A percentile compares a stretch with the other conserved stretches of the same genome.
Evolutionary conservation across 2,329 filamentous ascomycete genomes (phyloP).

Genomic region (Aspergillus pseudoterreus): DNA sequence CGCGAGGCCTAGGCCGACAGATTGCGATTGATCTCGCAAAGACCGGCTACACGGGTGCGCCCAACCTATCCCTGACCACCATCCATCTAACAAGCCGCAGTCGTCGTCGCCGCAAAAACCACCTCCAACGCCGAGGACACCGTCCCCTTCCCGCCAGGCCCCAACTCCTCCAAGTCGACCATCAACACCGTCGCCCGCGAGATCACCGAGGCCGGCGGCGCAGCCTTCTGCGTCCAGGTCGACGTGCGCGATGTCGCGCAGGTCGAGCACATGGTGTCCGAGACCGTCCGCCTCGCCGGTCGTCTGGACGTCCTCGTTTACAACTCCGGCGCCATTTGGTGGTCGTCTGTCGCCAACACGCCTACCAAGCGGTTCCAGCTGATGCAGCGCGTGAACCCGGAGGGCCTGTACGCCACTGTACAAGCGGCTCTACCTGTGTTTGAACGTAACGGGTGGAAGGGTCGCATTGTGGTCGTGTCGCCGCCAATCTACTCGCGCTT

Average conservation of each 20-base stretch:
- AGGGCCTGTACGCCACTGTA: conserved; percentile 70
- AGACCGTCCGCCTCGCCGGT: conserved; percentile 57
- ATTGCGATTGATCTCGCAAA: conserved; percentile 70
- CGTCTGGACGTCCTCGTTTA: conserved; percentile 73
- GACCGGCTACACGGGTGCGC: conserved; percentile 64
- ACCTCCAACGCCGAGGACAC: conserved; percentile 59
- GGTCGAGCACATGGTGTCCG: conserved; percentile 57
- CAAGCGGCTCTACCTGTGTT: conserved; percentile 68
- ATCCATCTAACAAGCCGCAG: conserved; percentile 38
- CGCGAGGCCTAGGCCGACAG: conserved; percentile 76
- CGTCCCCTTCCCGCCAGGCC: conserved; percentile 66
- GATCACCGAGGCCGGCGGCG: conserved; percentile 62
- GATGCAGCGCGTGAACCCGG: conserved; percentile 71
- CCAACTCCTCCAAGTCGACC: conserved; percentile 70
- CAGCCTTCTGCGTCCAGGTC: conserved; percentile 63
- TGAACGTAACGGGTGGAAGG: conserved; percentile 50
- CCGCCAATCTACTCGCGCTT: conserved; percentile 84
- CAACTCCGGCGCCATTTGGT: conserved; percentile 84
- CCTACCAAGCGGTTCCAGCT: conserved; percentile 72
- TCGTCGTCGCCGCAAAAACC: conserved; percentile 74
- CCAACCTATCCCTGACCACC: neutral
- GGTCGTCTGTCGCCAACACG: conserved; percentile 69
- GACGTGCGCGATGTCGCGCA: conserved; percentile 65
- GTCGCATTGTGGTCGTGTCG: conserved; percentile 71
- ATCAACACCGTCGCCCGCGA: conserved; percentile 77